Conservation (phyloP, 345 rosid species). For the Lumnitzera racemosa region DNA sequence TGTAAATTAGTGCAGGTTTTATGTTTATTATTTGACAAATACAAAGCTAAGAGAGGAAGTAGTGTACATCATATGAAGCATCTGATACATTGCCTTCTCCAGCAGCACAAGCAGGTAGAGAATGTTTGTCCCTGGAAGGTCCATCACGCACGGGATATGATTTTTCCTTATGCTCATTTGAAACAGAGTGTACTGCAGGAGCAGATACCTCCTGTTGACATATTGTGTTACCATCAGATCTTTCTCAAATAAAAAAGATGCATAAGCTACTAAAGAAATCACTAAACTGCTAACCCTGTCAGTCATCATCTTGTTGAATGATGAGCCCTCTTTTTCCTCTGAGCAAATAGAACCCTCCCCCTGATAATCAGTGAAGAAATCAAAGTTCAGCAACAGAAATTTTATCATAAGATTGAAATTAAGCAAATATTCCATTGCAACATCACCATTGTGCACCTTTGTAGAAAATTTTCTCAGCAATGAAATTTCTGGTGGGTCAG, state of each 20-base stretch:
- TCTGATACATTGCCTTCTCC: slow-evolving; percentile 2
- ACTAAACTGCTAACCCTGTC: background rate
- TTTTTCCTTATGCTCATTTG: slow-evolving; percentile 4
- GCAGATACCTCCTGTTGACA: background rate
- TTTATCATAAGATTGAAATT: background rate
- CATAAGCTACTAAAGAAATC: background rate
- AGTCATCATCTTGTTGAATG: background rate
- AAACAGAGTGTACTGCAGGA: background rate
- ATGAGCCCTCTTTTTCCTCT: slow-evolving; percentile 4
- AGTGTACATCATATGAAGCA: slow-evolving; percentile 13
- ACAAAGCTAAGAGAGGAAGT: background rate
- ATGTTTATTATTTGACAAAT: no score
- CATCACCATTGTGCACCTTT: background rate
- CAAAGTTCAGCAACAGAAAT: no score
- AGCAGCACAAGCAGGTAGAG: slow-evolving; percentile 1
- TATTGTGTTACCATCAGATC: background rate
- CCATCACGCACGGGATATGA: background rate
- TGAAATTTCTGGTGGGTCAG: background rate
- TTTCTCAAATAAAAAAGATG: background rate
- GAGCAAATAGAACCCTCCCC: slow-evolving; percentile 1
- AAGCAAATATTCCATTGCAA: background rate
- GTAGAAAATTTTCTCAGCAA: background rate
- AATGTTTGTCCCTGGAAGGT: background rate
- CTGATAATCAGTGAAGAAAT: background rate
- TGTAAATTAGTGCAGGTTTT: background rate